These are phyloP conservation scores for Ophiosphaerella herpotricha DNA, from an alignment of 2,329 filamentous ascomycete species.

Conservation along the genomic window DNA sequence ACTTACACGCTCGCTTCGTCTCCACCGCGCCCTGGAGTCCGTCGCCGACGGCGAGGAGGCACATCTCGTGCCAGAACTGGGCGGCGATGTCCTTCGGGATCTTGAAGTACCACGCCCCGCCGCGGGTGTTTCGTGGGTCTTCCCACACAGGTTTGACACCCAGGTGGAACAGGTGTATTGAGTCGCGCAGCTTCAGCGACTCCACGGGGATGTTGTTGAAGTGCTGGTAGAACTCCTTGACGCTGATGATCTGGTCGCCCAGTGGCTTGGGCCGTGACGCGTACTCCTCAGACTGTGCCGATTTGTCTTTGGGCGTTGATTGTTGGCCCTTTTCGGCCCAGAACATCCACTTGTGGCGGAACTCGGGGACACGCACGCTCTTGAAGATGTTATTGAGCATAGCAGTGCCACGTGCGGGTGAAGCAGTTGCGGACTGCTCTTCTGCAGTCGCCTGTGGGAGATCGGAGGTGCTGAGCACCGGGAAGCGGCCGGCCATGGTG, in stretches of 20 bases:
- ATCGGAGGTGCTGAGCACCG: slow-evolving; percentile 43
- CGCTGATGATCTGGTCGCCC: slow-evolving; percentile 50
- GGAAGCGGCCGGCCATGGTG: slow-evolving; percentile 40
- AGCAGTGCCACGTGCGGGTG: slow-evolving; percentile 76
- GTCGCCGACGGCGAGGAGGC: slow-evolving; percentile 83
- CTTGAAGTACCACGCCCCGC: slow-evolving; percentile 91
- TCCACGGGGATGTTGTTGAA: slow-evolving; percentile 76
- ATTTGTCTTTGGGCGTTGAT: slow-evolving; percentile 28
- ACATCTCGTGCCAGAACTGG: slow-evolving; percentile 80
- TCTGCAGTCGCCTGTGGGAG: slow-evolving; percentile 66
- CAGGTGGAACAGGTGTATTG: slow-evolving; percentile 78
- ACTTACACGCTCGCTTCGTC: slow-evolving; percentile 61
- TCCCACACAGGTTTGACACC: slow-evolving; percentile 84
- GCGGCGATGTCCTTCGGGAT: slow-evolving; percentile 74
- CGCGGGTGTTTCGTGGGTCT: slow-evolving; percentile 82
- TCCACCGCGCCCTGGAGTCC: slow-evolving; percentile 75
- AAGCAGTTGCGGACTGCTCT: slow-evolving; percentile 64
- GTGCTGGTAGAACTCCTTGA: slow-evolving; percentile 56
- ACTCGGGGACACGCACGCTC: slow-evolving; percentile 54
- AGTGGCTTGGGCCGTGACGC: slow-evolving; percentile 53
- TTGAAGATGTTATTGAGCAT: slow-evolving; percentile 62
- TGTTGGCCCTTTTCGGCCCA: slow-evolving; percentile 53
- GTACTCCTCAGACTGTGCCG: slow-evolving; percentile 41
- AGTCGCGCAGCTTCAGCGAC: slow-evolving; percentile 69
- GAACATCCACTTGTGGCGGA: slow-evolving; percentile 58